Evolutionary conservation across 1,284 basidiomycete species (phyloP), one percentile per base, ranked within the genome.

Genomic region (Sanghuangporus weigelae): DNA sequence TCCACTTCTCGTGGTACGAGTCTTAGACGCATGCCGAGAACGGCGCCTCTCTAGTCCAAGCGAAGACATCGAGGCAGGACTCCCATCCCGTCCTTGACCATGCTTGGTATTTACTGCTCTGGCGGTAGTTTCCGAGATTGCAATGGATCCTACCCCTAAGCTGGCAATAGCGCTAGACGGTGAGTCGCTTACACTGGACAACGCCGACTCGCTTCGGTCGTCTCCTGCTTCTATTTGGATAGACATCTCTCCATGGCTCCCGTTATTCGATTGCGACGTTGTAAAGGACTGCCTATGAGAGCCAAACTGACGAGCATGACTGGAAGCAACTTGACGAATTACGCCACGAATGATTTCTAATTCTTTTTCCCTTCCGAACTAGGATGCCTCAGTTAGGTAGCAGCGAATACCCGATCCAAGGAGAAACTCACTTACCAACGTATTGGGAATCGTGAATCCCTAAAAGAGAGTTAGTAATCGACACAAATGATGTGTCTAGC

Each of bases 351-450:
- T 84, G 35, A 77, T 74, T 57, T 89, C 86, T 0, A 89, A 74
- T 72, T 89, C 87, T 68, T 81, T 86, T 57, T 89, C 86, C 59
- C 87, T 79, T 7, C 87, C 87, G 69, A 87, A 89, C 84, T 86
- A 38, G 14, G 53, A 54, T 66, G 21, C 50, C 58, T 59, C 10
- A 8, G 11, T 38, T 19, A 57, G 60, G 26, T 46, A 39, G 36
- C 16, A 21, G 8, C 36, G 14, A 2, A 51, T 23, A 23, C 6
- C 50, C 21, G 1, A 51, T 7, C 38, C 21, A 16, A 16, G 12
- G 23, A 56, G 26, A 39, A 12, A 40, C 44, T 10, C 35, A 70
- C 76, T 66, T 74, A 87, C 85, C 72, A 89, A 74, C 44, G 81
- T 79, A 55, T 84, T 81, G 6, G 87, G 87, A 66, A 89, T 81